Percentiles rank a stretch among this genome's conserved stretches.
Evolutionary conservation across 139 green algal species (phyloP).

Genomic region (Volvox reticuliferus): DNA sequence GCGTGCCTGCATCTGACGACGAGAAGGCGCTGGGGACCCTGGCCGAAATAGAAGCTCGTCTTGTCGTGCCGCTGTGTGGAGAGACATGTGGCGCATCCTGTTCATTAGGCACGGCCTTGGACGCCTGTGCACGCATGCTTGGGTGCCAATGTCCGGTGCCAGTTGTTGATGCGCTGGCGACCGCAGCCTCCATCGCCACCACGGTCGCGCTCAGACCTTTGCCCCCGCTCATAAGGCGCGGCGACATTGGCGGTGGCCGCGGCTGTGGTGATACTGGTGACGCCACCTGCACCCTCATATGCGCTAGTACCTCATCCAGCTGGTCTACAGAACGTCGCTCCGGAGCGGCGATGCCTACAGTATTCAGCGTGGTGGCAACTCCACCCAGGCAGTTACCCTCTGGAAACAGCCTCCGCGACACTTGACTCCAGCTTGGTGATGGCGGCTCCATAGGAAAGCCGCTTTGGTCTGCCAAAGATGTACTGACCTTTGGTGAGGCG

Average conservation of each 20-base stretch:
- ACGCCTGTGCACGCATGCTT: neutral
- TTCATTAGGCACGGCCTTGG: neutral
- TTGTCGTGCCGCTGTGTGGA: too few relatives aligned
- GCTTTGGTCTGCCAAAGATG: neutral
- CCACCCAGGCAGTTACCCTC: neutral
- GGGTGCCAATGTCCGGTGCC: too few relatives aligned
- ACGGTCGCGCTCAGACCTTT: too few relatives aligned
- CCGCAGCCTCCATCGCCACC: neutral
- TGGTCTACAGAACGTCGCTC: neutral
- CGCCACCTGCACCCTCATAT: conserved; percentile 34
- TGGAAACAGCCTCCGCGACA: neutral
- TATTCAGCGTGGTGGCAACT: neutral
- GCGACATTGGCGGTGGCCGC: neutral
- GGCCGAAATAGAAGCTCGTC: too few relatives aligned
- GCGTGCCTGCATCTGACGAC: too few relatives aligned
- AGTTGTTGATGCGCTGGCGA: too few relatives aligned
- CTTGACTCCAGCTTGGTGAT: conserved; percentile 1
- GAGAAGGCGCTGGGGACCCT: too few relatives aligned
- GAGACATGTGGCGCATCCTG: too few relatives aligned
- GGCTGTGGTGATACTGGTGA: conserved; percentile 34
- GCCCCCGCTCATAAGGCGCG: neutral
- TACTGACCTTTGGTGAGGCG: neutral
- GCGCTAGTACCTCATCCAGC: neutral
- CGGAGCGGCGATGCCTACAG: neutral
- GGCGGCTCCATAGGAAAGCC: neutral